phyloP scores from a whole-genome alignment of 805 yeast genomes.

The Pachysolen tannophilus region DNA sequence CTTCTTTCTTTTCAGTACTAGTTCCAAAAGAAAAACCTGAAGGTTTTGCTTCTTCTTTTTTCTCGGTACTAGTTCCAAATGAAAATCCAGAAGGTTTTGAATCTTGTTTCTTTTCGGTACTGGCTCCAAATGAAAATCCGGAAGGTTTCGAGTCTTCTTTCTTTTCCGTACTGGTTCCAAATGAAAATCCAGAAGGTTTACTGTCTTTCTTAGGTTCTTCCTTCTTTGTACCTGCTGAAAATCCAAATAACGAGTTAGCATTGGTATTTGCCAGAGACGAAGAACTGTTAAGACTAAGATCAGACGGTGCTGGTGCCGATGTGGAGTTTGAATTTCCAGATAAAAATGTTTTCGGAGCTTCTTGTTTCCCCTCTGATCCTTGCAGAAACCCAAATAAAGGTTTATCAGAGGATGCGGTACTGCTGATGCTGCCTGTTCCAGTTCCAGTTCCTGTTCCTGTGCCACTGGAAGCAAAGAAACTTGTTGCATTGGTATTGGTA shows the following conservation, averaged over 20 bases:
- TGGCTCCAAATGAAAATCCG: constrained; percentile 4
- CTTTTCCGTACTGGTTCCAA: constrained; percentile 5
- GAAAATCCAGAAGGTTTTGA: constrained; percentile 9
- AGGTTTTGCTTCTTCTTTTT: constrained; percentile 4
- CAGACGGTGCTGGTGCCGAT: not conserved
- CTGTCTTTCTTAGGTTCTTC: constrained; percentile 2
- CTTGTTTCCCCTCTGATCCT: constrained; percentile 4
- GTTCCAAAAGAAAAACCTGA: constrained; percentile 4
- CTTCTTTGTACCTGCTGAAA: not conserved
- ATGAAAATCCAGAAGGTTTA: constrained; percentile 1
- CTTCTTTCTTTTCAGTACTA: constrained; percentile 3
- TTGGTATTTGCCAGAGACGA: not conserved
- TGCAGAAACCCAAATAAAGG: not conserved
- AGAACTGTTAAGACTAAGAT: not conserved
- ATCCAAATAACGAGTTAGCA: not conserved
- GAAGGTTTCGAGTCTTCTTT: too few relatives aligned
- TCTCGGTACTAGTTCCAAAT: constrained; percentile 12
- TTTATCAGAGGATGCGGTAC: too few relatives aligned
- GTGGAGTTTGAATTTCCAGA: not conserved
- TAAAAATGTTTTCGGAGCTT: not conserved
- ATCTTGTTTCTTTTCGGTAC: not conserved
- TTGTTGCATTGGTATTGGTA: too few relatives aligned
- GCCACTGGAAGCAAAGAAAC: too few relatives aligned
- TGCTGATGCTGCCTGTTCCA: too few relatives aligned
- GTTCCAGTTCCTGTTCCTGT: too few relatives aligned